Base-by-base conservation (phyloP, 73 alveolate species). In the Paramecium primaurelia region DNA sequence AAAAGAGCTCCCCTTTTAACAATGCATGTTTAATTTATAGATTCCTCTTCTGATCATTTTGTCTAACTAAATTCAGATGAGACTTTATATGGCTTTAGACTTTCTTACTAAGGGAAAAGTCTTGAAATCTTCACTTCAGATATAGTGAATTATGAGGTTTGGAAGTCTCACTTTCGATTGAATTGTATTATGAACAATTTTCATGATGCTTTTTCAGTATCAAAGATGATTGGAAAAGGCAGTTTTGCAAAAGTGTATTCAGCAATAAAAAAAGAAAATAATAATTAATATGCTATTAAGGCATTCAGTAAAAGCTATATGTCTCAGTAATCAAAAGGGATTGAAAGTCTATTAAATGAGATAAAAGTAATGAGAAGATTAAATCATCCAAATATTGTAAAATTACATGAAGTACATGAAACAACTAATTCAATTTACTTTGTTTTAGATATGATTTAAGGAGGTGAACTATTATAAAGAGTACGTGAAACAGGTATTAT, bases 401-500 rank as follows among this genome's bases (percentile, higher is more conserved):
- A 86, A 58, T 83, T 94, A 38, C 83, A 80, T 88, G 96, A 92
- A 64, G 95, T 94, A 45, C 93, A 92, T 93, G 92, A 84, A 20
- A 84, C 92, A 14, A 71, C 86, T 44, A 87, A 71, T 86, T 92
- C 93, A 58, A 83, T 93, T 71, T 77, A 88, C 71, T 86, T 94
- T 58, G 87, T 94, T 2, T 71, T 94, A 2, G 97, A 94, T 51
- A 86, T 83, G 86, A 80, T 93, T 26, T 92, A 83, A 20, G 97
- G 96, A 71, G 97, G 97, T 32, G 97, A 94, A 88, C 60, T 94
- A 75, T 93, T 94, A 49, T 36, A 94, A 80, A 80, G 94, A 37
- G 80, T 88, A 18, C 20, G 80, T 9, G 86, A 88, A 22, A 71
- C 77, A 28, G 94, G 92, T 51, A 38, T 8, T 6, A 22, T 22